These are phyloP conservation scores for Scenedesmus sp. DNA, from an alignment of 163 green algal species.

Conservation along the genomic window DNA sequence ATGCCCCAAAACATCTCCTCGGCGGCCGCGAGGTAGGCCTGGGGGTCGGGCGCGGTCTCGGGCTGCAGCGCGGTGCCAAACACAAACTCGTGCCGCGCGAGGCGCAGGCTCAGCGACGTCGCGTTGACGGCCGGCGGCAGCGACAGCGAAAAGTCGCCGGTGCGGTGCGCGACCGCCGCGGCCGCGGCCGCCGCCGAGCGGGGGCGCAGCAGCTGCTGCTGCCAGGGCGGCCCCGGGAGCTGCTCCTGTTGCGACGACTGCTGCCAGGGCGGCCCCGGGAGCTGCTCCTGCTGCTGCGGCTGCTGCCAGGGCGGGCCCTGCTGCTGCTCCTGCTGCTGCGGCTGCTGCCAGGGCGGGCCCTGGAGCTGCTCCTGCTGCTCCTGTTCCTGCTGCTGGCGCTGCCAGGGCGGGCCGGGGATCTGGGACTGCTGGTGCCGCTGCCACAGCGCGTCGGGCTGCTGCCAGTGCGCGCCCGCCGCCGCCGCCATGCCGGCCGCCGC, in stretches of 20 bases:
- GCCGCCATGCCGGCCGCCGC: neutral
- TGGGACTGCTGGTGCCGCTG: no score
- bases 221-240: no score
- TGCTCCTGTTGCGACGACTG: conserved; percentile 22
- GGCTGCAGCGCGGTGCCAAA: conserved; percentile 17
- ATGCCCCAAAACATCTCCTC: neutral
- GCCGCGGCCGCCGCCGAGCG: neutral
- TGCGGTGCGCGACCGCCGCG: neutral
- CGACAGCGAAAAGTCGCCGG: neutral
- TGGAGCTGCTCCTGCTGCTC: no score
- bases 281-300: neutral
- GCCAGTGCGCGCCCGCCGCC: neutral
- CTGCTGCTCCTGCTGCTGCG: no score
- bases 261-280: no score
- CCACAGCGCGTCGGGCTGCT: no score
- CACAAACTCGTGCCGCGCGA: conserved; percentile 20
- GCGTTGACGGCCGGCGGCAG: neutral
- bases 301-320: no score
- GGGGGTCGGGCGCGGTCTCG: neutral
- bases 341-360: no score
- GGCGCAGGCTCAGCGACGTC: neutral
- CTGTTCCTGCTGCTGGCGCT: no score
- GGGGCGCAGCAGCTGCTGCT: conserved; percentile 3
- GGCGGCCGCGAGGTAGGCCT: neutral
- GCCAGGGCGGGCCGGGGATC: no score